phyloP scores from a whole-genome alignment of 78 protist species.

The Diacronema lutheri region DNA sequence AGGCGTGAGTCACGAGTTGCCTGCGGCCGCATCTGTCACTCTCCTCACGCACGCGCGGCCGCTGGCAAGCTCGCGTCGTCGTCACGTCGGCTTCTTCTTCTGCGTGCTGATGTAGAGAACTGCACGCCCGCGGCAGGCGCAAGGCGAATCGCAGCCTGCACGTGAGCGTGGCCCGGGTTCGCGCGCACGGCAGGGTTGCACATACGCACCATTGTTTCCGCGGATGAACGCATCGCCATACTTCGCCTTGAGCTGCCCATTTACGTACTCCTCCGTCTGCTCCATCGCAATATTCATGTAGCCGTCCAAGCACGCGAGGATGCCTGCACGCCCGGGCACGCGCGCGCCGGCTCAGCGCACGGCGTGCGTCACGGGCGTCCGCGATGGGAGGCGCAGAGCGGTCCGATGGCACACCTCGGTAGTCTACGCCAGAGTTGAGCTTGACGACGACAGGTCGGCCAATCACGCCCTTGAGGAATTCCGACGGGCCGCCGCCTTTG shows the following conservation, averaged over 20 bases:
- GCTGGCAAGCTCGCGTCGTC: no score
- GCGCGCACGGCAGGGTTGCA: no score
- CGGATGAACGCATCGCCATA: constrained; percentile 91
- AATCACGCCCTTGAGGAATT: constrained; percentile 78
- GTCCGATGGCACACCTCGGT: constrained; percentile 69
- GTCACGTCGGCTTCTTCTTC: background rate
- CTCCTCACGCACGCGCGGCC: no score
- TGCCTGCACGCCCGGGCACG: constrained; percentile 28
- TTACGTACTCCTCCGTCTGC: constrained; percentile 89
- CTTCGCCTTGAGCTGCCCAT: constrained; percentile 76
- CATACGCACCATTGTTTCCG: constrained; percentile 85
- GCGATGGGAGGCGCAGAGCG: no score
- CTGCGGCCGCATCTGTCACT: no score
- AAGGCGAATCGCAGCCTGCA: background rate
- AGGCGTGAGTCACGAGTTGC: no score
- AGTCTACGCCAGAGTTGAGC: constrained; percentile 90
- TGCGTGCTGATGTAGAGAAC: constrained; percentile 17
- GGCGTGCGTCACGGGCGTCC: background rate
- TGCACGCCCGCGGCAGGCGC: background rate
- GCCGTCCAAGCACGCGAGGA: constrained; percentile 90
- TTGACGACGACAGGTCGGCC: constrained; percentile 94
- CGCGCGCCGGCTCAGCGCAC: background rate
- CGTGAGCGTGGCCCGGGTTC: no score
- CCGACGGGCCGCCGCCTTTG: constrained; percentile 61
- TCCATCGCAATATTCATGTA: constrained; percentile 94